Base-by-base conservation (phyloP, 768 basidiomycete genomes). In the Tylopilus sp. region DNA sequence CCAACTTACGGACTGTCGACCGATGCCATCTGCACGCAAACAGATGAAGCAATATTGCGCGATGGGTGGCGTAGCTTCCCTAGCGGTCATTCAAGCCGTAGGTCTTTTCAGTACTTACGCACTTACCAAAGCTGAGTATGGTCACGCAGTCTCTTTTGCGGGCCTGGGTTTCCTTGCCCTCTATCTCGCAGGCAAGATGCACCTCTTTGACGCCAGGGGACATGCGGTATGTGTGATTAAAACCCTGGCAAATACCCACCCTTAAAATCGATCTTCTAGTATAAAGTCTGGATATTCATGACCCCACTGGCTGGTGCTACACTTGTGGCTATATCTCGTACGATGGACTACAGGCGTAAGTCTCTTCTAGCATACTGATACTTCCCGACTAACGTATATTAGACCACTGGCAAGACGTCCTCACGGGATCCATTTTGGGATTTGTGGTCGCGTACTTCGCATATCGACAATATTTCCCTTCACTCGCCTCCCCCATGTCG, bases 21-120 rank as follows among this genome's bases (percentile, higher is more conserved):
- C n/a, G 80, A 77, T 47, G 76, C 79, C 6, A 83, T 95, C 47
- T 99, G 97, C 69, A 91, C 90, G 1, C 85, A 86, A 59, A 75
- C 80, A 5, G 71, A 88, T 56, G 59, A 66, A 17, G 56, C 63
- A 8, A 77, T 85, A 23, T 67, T 94, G 57, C 71, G 75, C 25
- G 91, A 95, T 70, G 95, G 94, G 1, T 98, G 91, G 74, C 80
- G 89, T 59, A 94, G 91, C 63, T 97, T 98, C 68, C 88, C 87
- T 13, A 91, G 89, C 48, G 95, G 95, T 1, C 94, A 97, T 69
- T 86, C 91, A 3, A 92, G 90, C 58, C 54, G 92, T 94, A 70
- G 44, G 86, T 72, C 41, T 13, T 17, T 22, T 40, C 33, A 25
- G 39, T 30, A 7, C 21, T 17, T 4, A 25, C 40, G 0, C 15